phyloP scores from a whole-genome alignment of 306 rosid species.

The Datisca glomerata region DNA sequence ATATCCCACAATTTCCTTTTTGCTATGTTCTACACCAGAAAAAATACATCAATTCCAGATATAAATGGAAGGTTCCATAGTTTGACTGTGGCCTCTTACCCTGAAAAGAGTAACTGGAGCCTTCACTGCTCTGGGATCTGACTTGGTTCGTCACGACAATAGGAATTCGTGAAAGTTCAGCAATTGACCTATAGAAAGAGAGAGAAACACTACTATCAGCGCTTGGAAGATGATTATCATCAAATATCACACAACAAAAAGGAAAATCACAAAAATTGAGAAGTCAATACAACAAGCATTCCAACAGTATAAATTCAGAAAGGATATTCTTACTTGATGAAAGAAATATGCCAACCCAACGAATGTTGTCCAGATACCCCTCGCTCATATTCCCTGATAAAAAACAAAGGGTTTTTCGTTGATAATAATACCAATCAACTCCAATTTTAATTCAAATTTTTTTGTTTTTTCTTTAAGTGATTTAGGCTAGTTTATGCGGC shows the following conservation, averaged over 20 bases:
- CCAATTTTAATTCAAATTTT: too few relatives aligned
- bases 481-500: too few relatives aligned
- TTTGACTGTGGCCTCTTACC: constrained; percentile 35
- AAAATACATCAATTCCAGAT: constrained; percentile 10
- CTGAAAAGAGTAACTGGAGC: constrained; percentile 63
- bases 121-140: constrained; percentile 55
- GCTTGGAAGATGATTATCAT: not conserved
- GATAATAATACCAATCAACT: too few relatives aligned
- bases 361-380: constrained; percentile 52
- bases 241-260: constrained; percentile 8
- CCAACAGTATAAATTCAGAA: not conserved
- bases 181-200: constrained; percentile 53
- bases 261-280: constrained; percentile 8
- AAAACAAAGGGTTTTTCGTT: too few relatives aligned
- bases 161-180: constrained; percentile 88
- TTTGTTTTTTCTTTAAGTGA: too few relatives aligned
- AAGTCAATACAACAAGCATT: constrained; percentile 14
- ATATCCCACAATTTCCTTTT: constrained; percentile 15
- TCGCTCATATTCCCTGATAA: constrained; percentile 47
- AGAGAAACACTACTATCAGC: constrained; percentile 5
- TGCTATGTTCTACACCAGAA: constrained; percentile 29
- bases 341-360: constrained; percentile 86
- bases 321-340: constrained; percentile 57
- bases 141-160: constrained; percentile 92
- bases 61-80: constrained; percentile 7